These are phyloP conservation scores for Saccharomyces hybrid DNA, from an alignment of 1,139 yeast genomes.

Conservation along the genomic window DNA sequence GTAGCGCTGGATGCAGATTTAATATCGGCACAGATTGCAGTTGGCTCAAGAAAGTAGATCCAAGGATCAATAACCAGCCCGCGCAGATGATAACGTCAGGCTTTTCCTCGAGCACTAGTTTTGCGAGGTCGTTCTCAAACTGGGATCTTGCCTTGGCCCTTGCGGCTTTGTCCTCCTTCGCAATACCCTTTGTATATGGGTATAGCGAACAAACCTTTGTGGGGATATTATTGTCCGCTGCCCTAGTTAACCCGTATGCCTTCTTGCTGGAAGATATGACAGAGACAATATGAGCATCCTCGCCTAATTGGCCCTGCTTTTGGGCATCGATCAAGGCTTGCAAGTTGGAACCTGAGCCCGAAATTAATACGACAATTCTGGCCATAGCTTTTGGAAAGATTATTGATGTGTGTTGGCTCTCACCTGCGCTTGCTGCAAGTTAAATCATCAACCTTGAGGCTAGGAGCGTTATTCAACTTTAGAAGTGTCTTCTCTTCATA, in stretches of 20 bases:
- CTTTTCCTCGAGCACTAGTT: slow-evolving; percentile 46
- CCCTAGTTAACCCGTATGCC: slow-evolving; percentile 82
- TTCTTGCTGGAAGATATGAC: slow-evolving; percentile 77
- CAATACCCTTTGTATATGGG: slow-evolving; percentile 62
- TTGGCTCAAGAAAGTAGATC: slow-evolving; percentile 65
- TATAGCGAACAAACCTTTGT: slow-evolving; percentile 65
- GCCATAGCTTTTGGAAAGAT: not conserved
- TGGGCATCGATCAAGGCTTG: slow-evolving; percentile 86
- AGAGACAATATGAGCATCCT: slow-evolving; percentile 31
- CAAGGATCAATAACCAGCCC: slow-evolving; percentile 93
- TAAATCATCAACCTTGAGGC: not conserved
- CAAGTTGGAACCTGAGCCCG: slow-evolving; percentile 89
- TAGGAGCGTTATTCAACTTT: not conserved
- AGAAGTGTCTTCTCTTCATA: not conserved
- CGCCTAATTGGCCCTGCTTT: slow-evolving; percentile 47
- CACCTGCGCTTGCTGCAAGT: not conserved
- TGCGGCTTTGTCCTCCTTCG: slow-evolving; percentile 47
- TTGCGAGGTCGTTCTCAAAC: slow-evolving; percentile 74
- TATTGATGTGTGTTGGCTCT: not conserved
- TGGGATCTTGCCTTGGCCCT: slow-evolving; percentile 55
- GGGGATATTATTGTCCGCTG: slow-evolving; percentile 58
- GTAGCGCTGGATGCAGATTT: slow-evolving; percentile 92
- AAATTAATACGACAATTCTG: slow-evolving; percentile 67
- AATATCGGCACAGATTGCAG: slow-evolving; percentile 68
- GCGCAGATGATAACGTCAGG: slow-evolving; percentile 94